Percentiles rank a stretch among this genome's conserved stretches.
Conservation (phyloP, 768 basidiomycete genomes). For the Russula ochroleuca region DNA sequence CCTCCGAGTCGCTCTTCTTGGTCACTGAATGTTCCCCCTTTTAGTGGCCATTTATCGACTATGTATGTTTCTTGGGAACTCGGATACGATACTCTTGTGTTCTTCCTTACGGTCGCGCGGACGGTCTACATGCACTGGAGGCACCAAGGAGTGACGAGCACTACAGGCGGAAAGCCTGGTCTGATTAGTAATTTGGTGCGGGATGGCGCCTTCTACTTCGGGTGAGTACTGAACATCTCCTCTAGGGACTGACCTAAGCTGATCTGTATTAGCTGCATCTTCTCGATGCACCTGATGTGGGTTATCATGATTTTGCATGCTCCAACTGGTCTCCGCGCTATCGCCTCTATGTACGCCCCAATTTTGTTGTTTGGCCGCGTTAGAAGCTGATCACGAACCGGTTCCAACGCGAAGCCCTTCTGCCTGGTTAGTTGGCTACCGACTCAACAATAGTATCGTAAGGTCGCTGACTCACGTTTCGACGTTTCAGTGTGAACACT, state of each 20-base stretch:
- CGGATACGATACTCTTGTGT: slow-evolving; percentile 23
- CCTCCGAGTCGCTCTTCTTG: neutral
- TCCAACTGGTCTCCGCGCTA: slow-evolving; percentile 26
- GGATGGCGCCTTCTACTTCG: slow-evolving; percentile 27
- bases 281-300: slow-evolving; percentile 27
- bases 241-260: neutral
- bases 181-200: slow-evolving; percentile 15
- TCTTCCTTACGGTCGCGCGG: slow-evolving; percentile 25
- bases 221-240: slow-evolving; percentile 7
- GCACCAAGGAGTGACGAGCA: slow-evolving; percentile 3
- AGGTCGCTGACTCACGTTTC: neutral
- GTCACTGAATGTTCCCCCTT: neutral
- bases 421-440: slow-evolving; percentile 14
- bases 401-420: slow-evolving; percentile 17
- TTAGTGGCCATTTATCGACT: slow-evolving; percentile 17
- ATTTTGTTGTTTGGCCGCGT: neutral
- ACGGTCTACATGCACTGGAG: slow-evolving; percentile 25
- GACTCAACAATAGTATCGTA: neutral
- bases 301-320: slow-evolving; percentile 27
- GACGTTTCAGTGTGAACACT: slow-evolving; percentile 19
- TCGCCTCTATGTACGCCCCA: slow-evolving; percentile 23
- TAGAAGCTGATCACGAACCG: neutral
- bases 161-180: neutral
- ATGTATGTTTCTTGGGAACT: slow-evolving; percentile 28
- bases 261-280: slow-evolving; percentile 19